Evolutionary conservation across 495 filamentous ascomycete genomes (phyloP).

Genomic region (Endocarpon pusillum): DNA sequence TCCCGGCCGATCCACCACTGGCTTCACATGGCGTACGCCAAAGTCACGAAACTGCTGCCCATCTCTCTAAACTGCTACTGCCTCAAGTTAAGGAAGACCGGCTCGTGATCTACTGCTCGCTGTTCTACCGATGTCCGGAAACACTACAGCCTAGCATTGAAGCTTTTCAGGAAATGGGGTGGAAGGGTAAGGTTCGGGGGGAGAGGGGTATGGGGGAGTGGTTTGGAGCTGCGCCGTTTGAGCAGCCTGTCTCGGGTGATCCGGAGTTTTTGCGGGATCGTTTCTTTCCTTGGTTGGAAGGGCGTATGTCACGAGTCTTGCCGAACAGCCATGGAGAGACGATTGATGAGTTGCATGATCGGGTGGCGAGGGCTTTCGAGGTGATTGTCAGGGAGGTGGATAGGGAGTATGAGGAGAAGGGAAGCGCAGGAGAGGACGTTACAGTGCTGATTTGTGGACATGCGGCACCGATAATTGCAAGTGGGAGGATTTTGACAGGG

Average conservation of each 20-base stretch:
- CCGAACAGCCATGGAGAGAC: constrained; percentile 60
- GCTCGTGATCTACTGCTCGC: constrained; percentile 50
- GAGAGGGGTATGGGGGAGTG: constrained; percentile 42
- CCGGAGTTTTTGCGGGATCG: constrained; percentile 33
- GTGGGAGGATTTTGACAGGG: constrained; percentile 66
- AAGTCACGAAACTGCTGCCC: constrained; percentile 54
- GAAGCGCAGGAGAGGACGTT: constrained; percentile 10
- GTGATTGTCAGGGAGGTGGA: constrained; percentile 59
- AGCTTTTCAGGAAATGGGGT: constrained; percentile 21
- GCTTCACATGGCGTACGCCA: constrained; percentile 74
- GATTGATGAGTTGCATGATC: constrained; percentile 60
- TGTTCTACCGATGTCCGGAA: constrained; percentile 86
- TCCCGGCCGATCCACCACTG: constrained; percentile 73
- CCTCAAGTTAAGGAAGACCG: constrained; percentile 43
- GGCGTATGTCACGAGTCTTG: constrained; percentile 39
- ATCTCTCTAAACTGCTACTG: constrained; percentile 43
- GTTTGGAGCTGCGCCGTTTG: constrained; percentile 49
- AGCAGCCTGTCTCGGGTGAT: background rate
- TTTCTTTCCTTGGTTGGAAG: constrained; percentile 35
- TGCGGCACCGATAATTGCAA: constrained; percentile 72
- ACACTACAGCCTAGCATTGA: constrained; percentile 59
- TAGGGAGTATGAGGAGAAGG: constrained; percentile 22
- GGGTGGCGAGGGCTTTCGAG: constrained; percentile 51
- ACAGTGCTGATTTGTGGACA: constrained; percentile 69
- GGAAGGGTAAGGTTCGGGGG: constrained; percentile 4